These are phyloP conservation scores for Ogataea trehaloabstinens DNA, from an alignment of 805 yeast species.

Conservation along the genomic window DNA sequence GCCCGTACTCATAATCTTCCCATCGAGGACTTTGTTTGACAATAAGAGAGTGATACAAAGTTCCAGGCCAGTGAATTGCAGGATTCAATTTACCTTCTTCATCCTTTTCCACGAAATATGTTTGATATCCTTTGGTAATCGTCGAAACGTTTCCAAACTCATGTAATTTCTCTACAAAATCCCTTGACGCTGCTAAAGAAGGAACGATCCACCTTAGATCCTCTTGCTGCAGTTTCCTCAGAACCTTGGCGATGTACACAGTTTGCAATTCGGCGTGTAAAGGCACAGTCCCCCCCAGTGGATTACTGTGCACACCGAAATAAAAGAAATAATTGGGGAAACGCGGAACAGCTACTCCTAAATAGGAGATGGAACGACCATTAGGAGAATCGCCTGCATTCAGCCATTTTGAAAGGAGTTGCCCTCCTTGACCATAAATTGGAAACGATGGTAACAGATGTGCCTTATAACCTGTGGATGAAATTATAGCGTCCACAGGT, in stretches of 20 bases:
- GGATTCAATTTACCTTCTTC: not conserved
- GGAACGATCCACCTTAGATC: not conserved
- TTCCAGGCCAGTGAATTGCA: slow-evolving; percentile 1
- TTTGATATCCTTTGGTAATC: slow-evolving; percentile 1
- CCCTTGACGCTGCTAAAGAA: not conserved
- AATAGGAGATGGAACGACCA: not conserved
- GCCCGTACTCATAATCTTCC: slow-evolving; percentile 2
- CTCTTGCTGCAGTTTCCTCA: not conserved
- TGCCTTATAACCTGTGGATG: not conserved
- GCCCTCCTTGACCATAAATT: slow-evolving; percentile 1
- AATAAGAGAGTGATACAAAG: slow-evolving; percentile 1
- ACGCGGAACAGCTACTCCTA: slow-evolving; percentile 1
- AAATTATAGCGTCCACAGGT: not conserved
- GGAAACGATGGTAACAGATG: slow-evolving; percentile 1
- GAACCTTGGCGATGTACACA: slow-evolving; percentile 1
- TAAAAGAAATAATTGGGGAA: slow-evolving; percentile 1
- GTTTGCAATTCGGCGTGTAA: not conserved
- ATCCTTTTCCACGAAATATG: slow-evolving; percentile 1
- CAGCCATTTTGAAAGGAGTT: slow-evolving; percentile 1
- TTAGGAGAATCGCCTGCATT: not conserved
- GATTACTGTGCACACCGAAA: slow-evolving; percentile 1
- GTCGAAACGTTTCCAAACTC: slow-evolving; percentile 1
- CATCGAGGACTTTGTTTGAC: slow-evolving; percentile 1
- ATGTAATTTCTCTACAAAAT: not conserved
- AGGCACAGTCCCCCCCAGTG: slow-evolving; percentile 1